A percentile compares a stretch with the other conserved stretches of the same genome.
Conservation (phyloP, 495 filamentous ascomycete genomes). For the Xylaria intraflava region DNA sequence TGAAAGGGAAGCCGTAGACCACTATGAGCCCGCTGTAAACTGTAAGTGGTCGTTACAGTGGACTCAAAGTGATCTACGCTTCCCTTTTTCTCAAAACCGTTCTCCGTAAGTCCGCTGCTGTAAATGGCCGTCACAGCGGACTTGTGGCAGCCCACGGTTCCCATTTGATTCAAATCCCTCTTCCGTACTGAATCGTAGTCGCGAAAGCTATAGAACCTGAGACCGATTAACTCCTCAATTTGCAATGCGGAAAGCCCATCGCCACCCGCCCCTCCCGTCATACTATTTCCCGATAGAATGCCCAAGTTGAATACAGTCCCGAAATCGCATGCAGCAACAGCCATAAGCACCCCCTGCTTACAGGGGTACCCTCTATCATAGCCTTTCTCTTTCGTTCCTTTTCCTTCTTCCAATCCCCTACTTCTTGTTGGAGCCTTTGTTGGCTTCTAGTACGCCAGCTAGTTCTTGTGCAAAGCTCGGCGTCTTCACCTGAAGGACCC, state of each 20-base stretch:
- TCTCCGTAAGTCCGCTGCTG: too few species aligned
- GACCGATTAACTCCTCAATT: neutral
- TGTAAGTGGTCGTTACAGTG: too few species aligned
- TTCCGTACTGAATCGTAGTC: neutral
- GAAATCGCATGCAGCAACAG: neutral
- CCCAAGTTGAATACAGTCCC: neutral
- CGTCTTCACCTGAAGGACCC: slow-evolving; percentile 59
- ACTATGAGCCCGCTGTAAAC: too few species aligned
- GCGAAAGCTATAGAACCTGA: neutral
- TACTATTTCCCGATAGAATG: neutral
- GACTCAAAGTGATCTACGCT: too few species aligned
- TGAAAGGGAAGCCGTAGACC: too few species aligned
- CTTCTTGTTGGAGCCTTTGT: slow-evolving; percentile 43
- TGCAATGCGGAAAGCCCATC: neutral
- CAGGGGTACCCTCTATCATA: neutral
- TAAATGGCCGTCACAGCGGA: too few species aligned
- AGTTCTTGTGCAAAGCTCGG: slow-evolving; percentile 38
- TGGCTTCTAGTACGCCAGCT: slow-evolving; percentile 39
- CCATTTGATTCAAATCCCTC: too few species aligned
- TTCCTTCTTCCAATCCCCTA: slow-evolving; percentile 4
- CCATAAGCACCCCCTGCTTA: neutral
- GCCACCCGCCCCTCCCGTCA: neutral
- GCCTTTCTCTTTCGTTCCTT: neutral
- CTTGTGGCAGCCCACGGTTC: too few species aligned
- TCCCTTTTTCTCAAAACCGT: too few species aligned